Evolutionary conservation across 768 basidiomycete genomes (phyloP), one percentile per base, ranked within the genome.

Genomic region (Pulveroboletus sp.): DNA sequence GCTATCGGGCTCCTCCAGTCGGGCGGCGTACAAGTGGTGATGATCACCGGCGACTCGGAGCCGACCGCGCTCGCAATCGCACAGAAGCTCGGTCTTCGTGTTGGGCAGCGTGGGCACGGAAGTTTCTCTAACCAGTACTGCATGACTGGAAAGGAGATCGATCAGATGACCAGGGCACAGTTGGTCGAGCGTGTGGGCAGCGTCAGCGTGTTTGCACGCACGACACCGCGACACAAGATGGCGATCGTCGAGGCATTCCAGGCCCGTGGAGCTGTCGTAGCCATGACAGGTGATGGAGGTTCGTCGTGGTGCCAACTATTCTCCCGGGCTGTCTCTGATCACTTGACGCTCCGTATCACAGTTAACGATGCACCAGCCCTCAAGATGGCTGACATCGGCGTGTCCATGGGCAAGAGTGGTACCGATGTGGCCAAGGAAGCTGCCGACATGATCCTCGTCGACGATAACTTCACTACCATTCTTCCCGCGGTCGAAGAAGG

Each of bases 381-480:
- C 53, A 96, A 94, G 71, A 92, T 93, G 91, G 94, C 95, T 3
- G 94, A 97, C 64, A 96, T 98, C 59, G 95, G 95, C 12, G 82
- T 98, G 45, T 90, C 92, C 32, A 98, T 98, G 95, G 95, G 95
- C 49, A 92, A 89, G 71, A 91, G 89, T 53, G 95, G 95, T n/a
- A 96, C 95, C 17, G 95, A 98, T 64, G 95, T 98, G 11, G 93
- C 95, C 22, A 98, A 98, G 70, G 95, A 97, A 70, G 94, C 94
- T 9, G 94, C 95, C 7, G 93, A 98, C 71, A 85, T 93, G 59
- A 96, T 98, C 59, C 80, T 98, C 17, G 94, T 96, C 27, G 93
- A 97, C 63, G 95, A 98, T 68, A 94, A 97, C 68, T 97, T 98
- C 62, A 89, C 82, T 51, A 96, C 94, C 1, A 92, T 98, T 50